Evolutionary conservation across 768 basidiomycete species (phyloP), one percentile per base, ranked within the genome.

Genomic region (Agaricus sinodeliciosus): DNA sequence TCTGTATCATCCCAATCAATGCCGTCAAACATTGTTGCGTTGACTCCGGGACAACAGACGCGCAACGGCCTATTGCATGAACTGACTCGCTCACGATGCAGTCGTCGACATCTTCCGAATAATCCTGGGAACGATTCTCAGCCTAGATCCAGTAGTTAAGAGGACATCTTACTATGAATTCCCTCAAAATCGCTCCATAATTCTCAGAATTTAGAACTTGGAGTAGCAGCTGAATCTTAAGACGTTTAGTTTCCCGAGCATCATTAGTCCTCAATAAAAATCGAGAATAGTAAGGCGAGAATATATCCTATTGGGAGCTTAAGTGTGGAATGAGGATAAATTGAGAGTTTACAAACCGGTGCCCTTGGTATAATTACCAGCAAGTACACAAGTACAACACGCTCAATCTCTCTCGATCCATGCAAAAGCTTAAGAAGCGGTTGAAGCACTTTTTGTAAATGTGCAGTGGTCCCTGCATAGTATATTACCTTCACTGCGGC

Each of bases 1-100:
- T 89, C 63, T 85, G 83, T 57, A 96, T 85, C 77, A 94, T 87
- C 5, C 67, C 65, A 67, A 90, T 88, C 15, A 98, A 74, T 1
- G 85, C 79, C 1, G 76, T 79, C 49, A 95, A 73, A 62, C 91
- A 93, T 42, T 85, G 81, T 19, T 80, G 75, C 2, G 80, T 76
- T 19, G 82, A 80, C 19, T 85, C 82, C 0, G 92, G 87, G 36
- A 90, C 75, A 3, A 76, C 62, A 35, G 75, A 71, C 0, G 92
- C 88, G 58, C 86, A 85, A 56, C 72, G 76, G 9, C 94, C 95
- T 48, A 97, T 78, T 1, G 86, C 93, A 15, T 75, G 73, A 42
- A 96, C 82, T 0, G 93, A 79, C 27, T 82, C 84, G 12, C 78
- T 73, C 0, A 90, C 85, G 0, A 94, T 78, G 2, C 61, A 57